Percentiles rank a stretch among this genome's conserved stretches.
Evolutionary conservation across 2,329 filamentous ascomycete species (phyloP).

Genomic region (Penicillium sp.): DNA sequence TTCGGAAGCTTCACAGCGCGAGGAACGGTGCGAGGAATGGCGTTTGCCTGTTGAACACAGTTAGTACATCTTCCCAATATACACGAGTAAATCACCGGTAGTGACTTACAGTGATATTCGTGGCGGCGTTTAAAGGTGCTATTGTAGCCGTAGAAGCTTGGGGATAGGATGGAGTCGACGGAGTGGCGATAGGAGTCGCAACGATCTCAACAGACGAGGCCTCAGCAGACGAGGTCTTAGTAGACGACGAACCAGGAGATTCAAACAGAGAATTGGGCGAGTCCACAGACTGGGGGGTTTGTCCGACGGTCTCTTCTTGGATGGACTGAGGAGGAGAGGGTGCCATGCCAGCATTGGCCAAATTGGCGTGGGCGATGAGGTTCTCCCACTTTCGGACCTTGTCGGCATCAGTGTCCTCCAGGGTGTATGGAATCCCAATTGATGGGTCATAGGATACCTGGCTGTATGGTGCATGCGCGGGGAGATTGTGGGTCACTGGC

Average conservation of each 20-base stretch:
- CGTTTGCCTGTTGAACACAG: background rate
- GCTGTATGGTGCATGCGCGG: background rate
- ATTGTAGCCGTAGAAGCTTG: background rate
- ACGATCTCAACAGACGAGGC: background rate
- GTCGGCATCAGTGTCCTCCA: background rate
- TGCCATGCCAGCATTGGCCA: background rate
- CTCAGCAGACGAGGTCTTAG: background rate
- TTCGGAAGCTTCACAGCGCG: background rate
- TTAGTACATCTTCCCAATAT: background rate
- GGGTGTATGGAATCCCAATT: background rate
- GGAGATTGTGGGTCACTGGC: background rate
- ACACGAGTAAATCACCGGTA: background rate
- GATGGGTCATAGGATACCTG: background rate
- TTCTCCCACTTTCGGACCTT: background rate
- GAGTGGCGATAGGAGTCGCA: background rate
- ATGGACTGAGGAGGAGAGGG: background rate
- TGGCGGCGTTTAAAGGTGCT: background rate
- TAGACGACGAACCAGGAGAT: background rate
- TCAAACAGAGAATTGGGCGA: background rate
- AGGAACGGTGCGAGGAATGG: background rate
- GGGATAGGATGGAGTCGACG: background rate
- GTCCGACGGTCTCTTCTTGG: background rate
- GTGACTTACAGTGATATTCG: background rate
- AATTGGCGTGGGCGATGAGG: background rate
- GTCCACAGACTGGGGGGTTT: background rate